Evolutionary conservation across 331 rosid genomes (phyloP), one percentile per base, ranked within the genome.

Genomic region (Ulmus americana): DNA sequence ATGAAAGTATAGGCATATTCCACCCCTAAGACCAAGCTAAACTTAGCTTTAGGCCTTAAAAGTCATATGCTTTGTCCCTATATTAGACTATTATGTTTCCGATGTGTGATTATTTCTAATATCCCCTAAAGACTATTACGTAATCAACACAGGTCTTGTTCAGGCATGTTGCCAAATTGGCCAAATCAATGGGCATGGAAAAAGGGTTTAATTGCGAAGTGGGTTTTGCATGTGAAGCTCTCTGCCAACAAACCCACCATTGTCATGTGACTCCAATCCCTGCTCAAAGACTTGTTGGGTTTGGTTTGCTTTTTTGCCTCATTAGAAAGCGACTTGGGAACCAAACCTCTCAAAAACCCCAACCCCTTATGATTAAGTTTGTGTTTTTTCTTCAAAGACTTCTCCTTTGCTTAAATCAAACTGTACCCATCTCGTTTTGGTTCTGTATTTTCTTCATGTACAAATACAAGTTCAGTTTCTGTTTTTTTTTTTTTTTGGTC

Each of bases 191-290:
- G 35, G 50, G 65, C 65, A 14, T 43, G 65, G 44, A 8, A 42
- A 60, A 43, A 4, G 28, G 70, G 50, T 11, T 66, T 53, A 16
- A 52, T 40, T 40, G 61, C 70, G 43, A 66, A 66, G 52, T 42
- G 67, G 56, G 6, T 16, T 49, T 7, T 75, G 70, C 74, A 68
- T 69, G 79, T 69, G 78, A 61, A 3, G 20, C 39, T 8, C 54
- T 45, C 15, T 11, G 55, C 18, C 69, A 53, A 40, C 6, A 57
- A 22, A 11, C 46, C 44, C 45, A 8, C 58, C 20, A 61, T 61
- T 49, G 56, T 44, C 75, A 75, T 64, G 71, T 75, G 79, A 69
- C 57, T 57, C 55, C 56, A 22, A 20, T 64, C 14, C 35, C 11
- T 9, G 14, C 42, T 35, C 10, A 4, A 20, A 15, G 58, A 53